Base-by-base conservation (phyloP, 371 early-diverging fungal genomes). In the Neoconidiobolus thromboides region DNA sequence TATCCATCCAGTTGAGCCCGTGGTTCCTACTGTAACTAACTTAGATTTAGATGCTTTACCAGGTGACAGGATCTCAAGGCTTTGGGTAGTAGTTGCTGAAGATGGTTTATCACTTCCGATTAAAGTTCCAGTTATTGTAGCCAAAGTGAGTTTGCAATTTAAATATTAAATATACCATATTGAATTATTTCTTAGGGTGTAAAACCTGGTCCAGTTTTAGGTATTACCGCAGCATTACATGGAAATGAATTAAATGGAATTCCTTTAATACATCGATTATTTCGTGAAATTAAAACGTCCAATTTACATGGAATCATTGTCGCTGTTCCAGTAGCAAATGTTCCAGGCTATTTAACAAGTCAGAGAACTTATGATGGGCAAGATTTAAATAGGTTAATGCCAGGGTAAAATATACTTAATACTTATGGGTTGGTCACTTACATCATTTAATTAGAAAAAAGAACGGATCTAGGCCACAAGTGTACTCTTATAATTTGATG, bases 161-260 rank as follows among this genome's bases (percentile, higher is more conserved):
- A 15, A 9, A 6, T 14, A 10, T 47, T 9, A 5, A 43, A 40
- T 57, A n/a, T 43, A 5, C 9, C 9, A 14, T 43, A 15, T 44
- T 10, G 47, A 50, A 48, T 50, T 41, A 36, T 54, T 54, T 47
- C 14, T 2, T 48, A 64, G 64, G 73, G 79, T 14, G 65, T 69
- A 6, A 65, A 67, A 10, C 69, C 69, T 39, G 79, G 79, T 0
- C 79, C 79, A 6, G 68, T 76, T 12, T 71, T 78, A 7, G 79
- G 79, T 2, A 58, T 68, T 62, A 84, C 85, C 1, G 83, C 80
- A 60, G 93, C 87, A 1, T 76, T 91, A 10, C 93, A 92, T 65
- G 91, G 93, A 58, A 90, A 92, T 64, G 93, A 92, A 63, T 73
- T 92, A 55, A 92, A 92, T 63, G 93, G 93, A 41, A 87, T 92